These are phyloP conservation scores for Lachancea kluyveri DNA, from an alignment of 805 yeast species.

Conservation along the genomic window DNA sequence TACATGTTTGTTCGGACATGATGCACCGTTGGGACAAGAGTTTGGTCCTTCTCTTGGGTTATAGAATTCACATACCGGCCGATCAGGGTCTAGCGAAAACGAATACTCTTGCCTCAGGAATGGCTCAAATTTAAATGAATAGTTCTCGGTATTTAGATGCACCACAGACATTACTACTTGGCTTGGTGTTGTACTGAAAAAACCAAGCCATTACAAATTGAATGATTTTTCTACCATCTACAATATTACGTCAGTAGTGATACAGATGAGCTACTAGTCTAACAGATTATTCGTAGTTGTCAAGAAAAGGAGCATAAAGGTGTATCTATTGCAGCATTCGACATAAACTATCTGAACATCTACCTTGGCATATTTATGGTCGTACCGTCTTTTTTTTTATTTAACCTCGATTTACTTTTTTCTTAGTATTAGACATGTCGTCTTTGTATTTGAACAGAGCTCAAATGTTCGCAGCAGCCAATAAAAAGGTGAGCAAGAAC, in stretches of 20 bases:
- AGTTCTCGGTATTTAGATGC: conserved; percentile 35
- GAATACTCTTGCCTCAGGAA: conserved; percentile 74
- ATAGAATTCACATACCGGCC: conserved; percentile 79
- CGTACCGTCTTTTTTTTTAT: too few relatives aligned
- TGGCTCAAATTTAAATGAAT: conserved; percentile 68
- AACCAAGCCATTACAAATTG: not conserved
- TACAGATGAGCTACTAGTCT: too few relatives aligned
- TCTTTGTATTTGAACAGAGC: too few relatives aligned
- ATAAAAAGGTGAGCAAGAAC: conserved; percentile 18
- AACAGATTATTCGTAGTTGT: too few relatives aligned
- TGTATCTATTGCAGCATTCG: too few relatives aligned
- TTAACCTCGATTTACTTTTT: too few relatives aligned
- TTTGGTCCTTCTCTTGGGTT: conserved; percentile 47
- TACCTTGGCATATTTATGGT: too few relatives aligned
- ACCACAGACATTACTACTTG: conserved; percentile 30
- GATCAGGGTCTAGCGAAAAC: conserved; percentile 78
- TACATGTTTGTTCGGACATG: conserved; percentile 83
- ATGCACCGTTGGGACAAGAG: conserved; percentile 78
- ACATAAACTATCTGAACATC: too few relatives aligned
- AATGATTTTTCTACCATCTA: too few relatives aligned
- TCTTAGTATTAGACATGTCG: too few relatives aligned
- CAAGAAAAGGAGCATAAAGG: too few relatives aligned
- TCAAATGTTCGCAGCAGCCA: conserved; percentile 23
- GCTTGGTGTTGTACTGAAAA: not conserved
- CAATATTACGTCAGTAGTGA: too few relatives aligned